Percentiles rank a stretch among this genome's conserved stretches.
phyloP scores from a whole-genome alignment of 2,329 filamentous ascomycete species.

The Fusarium globosum region DNA sequence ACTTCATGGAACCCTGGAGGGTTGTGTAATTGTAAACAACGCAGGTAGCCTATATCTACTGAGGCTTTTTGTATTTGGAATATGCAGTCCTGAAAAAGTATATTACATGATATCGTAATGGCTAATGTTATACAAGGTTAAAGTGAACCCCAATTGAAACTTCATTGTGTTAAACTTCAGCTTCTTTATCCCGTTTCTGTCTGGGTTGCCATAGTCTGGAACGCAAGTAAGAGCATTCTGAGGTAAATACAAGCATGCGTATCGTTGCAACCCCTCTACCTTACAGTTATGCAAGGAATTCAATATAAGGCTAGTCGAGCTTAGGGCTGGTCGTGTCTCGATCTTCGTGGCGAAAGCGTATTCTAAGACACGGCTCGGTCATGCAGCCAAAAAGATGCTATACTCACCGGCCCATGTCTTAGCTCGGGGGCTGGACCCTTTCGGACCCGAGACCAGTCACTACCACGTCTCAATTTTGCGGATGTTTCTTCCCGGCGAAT shows the following conservation, averaged over 20 bases:
- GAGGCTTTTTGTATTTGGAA: background rate
- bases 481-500: background rate
- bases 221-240: background rate
- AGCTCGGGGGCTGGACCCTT: background rate
- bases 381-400: background rate
- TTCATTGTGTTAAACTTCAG: background rate
- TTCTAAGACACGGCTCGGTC: background rate
- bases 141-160: fast-evolving
- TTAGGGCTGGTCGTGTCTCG: background rate
- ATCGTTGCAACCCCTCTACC: background rate
- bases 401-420: background rate
- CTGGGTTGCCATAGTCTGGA: background rate
- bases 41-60: background rate
- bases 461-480: background rate
- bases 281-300: background rate
- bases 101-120: fast-evolving
- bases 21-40: background rate
- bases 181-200: background rate
- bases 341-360: background rate
- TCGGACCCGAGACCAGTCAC: background rate
- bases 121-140: fast-evolving
- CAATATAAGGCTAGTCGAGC: background rate
- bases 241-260: background rate
- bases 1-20: background rate
- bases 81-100: fast-evolving